A percentile compares a stretch with the other conserved stretches of the same genome.
These are phyloP conservation scores for Pestalotiopsis sp. DNA, from an alignment of 2,329 filamentous ascomycete species.

Conservation along the genomic window DNA sequence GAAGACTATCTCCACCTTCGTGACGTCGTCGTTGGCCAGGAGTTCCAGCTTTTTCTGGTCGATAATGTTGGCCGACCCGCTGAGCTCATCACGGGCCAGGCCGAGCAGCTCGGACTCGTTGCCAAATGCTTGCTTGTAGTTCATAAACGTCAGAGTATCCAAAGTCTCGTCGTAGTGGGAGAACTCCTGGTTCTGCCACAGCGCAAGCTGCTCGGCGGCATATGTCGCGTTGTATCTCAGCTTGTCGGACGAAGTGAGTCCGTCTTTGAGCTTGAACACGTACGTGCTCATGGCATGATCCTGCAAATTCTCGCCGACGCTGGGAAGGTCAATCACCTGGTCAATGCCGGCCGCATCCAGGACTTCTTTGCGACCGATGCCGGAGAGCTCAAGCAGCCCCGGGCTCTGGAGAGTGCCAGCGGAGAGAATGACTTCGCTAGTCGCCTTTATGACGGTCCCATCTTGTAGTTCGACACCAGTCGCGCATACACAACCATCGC, in stretches of 20 bases:
- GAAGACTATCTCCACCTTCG: conserved; percentile 45
- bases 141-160: conserved; percentile 41
- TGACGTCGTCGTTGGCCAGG: conserved; percentile 36
- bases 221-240: conserved; percentile 5
- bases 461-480: conserved; percentile 26
- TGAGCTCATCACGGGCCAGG: conserved; percentile 34
- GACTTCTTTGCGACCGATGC: conserved; percentile 40
- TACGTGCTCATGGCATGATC: conserved; percentile 38
- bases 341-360: conserved; percentile 44
- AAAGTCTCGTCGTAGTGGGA: conserved; percentile 42
- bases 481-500: conserved; percentile 17
- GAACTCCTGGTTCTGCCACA: conserved; percentile 31
- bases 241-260: conserved; percentile 20
- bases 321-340: conserved; percentile 41
- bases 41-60: conserved; percentile 41
- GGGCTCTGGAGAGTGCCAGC: conserved; percentile 43
- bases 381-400: conserved; percentile 36
- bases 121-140: conserved; percentile 38
- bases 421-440: conserved; percentile 44
- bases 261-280: conserved; percentile 20
- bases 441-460: conserved; percentile 23
- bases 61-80: conserved; percentile 29
- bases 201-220: conserved; percentile 37
- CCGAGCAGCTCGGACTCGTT: conserved; percentile 31
- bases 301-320: conserved; percentile 51